phyloP scores from a whole-genome alignment of 1,139 yeast genomes.

The Yamadazyma pseudoaaseri region DNA sequence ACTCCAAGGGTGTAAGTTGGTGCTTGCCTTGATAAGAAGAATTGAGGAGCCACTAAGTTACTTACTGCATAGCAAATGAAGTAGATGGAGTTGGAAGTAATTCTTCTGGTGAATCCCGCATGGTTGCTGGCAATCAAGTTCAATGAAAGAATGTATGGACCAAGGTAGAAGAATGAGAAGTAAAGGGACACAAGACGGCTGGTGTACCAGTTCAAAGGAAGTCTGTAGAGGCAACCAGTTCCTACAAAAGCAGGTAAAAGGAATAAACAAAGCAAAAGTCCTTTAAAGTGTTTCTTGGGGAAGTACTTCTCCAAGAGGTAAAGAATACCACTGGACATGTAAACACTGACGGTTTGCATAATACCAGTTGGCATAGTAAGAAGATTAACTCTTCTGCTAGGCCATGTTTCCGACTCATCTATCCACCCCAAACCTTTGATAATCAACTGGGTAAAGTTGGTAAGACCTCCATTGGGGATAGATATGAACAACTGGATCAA shows the following conservation, averaged over 20 bases:
- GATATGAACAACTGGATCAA: conserved; percentile 21
- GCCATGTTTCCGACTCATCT: conserved; percentile 8
- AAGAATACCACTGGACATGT: conserved; percentile 9
- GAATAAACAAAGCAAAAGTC: conserved; percentile 9
- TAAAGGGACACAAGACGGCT: conserved; percentile 12
- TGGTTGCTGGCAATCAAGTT: conserved; percentile 23
- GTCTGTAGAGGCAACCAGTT: conserved; percentile 12
- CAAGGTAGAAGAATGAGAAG: conserved; percentile 12
- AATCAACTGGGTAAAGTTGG: conserved; percentile 24
- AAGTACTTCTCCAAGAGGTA: conserved; percentile 9
- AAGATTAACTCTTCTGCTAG: conserved; percentile 9
- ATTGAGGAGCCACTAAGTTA: conserved; percentile 26
- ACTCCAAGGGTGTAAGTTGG: conserved; percentile 26
- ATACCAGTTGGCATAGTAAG: conserved; percentile 12
- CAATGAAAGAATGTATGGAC: conserved; percentile 29
- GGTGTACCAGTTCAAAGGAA: conserved; percentile 7
- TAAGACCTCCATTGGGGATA: conserved; percentile 27
- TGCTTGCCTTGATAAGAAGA: conserved; percentile 24
- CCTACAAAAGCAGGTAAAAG: conserved; percentile 13
- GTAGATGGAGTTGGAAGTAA: conserved; percentile 22
- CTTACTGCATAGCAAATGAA: conserved; percentile 27
- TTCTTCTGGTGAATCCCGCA: conserved; percentile 27
- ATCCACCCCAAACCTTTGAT: conserved; percentile 24
- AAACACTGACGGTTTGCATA: conserved; percentile 11
- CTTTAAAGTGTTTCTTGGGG: conserved; percentile 13